Percentiles rank a stretch among this genome's conserved stretches.
Evolutionary conservation across 495 filamentous ascomycete species (phyloP).

Genomic region (Penicillium malachiteum): DNA sequence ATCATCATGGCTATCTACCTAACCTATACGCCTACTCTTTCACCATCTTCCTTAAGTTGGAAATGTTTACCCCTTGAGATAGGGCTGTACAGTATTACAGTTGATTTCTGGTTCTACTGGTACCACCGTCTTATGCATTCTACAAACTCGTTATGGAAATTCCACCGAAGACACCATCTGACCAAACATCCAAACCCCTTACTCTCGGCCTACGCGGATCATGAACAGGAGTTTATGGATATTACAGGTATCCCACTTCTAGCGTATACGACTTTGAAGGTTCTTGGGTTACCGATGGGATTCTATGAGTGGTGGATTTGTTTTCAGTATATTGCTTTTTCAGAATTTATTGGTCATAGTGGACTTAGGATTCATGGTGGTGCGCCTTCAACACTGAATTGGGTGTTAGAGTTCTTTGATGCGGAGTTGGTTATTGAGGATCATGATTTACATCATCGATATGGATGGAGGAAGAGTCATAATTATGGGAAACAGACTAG

Average conservation of each 20-base stretch:
- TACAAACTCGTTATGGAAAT: slow-evolving; percentile 23
- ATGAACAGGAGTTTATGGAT: slow-evolving; percentile 32
- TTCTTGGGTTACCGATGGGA: slow-evolving; percentile 24
- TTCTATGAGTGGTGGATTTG: slow-evolving; percentile 35
- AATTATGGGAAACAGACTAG: slow-evolving; percentile 33
- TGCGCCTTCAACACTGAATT: slow-evolving; percentile 26
- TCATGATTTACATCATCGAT: slow-evolving; percentile 32
- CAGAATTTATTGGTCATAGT: slow-evolving; percentile 30
- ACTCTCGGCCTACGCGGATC: slow-evolving; percentile 29
- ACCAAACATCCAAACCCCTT: slow-evolving; percentile 31
- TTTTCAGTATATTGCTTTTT: slow-evolving; percentile 30
- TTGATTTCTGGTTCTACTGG: slow-evolving; percentile 35
- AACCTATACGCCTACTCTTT: slow-evolving; percentile 38
- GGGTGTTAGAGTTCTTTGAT: slow-evolving; percentile 26
- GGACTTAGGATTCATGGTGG: slow-evolving; percentile 25
- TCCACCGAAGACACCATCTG: slow-evolving; percentile 28
- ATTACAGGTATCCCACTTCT: slow-evolving; percentile 28
- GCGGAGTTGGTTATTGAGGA: slow-evolving; percentile 32
- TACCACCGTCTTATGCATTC: slow-evolving; percentile 31
- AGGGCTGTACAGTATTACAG: slow-evolving; percentile 25
- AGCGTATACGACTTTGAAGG: slow-evolving; percentile 23
- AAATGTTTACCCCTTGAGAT: slow-evolving; percentile 27
- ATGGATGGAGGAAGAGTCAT: slow-evolving; percentile 32
- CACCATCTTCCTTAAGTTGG: slow-evolving; percentile 17
- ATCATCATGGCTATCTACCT: slow-evolving; percentile 25